These are phyloP conservation scores for Aspergillus sp. DNA, from an alignment of 2,329 filamentous ascomycete species.

Conservation along the genomic window DNA sequence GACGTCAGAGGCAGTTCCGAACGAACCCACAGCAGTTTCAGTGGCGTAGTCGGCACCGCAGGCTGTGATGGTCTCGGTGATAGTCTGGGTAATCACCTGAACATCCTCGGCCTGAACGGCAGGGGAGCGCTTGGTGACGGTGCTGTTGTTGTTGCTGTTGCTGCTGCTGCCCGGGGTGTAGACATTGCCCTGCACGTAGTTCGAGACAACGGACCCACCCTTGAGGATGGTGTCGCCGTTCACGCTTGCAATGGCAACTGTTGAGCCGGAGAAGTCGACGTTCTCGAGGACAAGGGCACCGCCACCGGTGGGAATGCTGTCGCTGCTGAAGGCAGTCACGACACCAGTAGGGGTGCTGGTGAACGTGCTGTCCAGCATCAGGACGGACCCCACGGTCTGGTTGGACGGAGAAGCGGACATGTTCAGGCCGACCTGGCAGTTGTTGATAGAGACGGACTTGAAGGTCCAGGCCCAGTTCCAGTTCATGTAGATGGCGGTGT, in stretches of 20 bases:
- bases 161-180: slow-evolving; percentile 52
- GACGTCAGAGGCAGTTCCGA: neutral
- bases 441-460: slow-evolving; percentile 73
- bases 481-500: slow-evolving; percentile 84
- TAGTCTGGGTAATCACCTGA: slow-evolving; percentile 29
- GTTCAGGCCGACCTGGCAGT: slow-evolving; percentile 74
- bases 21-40: slow-evolving; percentile 1
- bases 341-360: slow-evolving; percentile 75
- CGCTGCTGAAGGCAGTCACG: slow-evolving; percentile 69
- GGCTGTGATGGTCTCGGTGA: slow-evolving; percentile 29
- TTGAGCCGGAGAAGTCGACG: slow-evolving; percentile 75
- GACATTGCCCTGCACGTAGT: slow-evolving; percentile 78
- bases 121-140: slow-evolving; percentile 28
- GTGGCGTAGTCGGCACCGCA: slow-evolving; percentile 21
- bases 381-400: slow-evolving; percentile 81
- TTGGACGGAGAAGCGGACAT: slow-evolving; percentile 67
- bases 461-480: slow-evolving; percentile 91
- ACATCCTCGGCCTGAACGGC: slow-evolving; percentile 19
- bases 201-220: slow-evolving; percentile 68
- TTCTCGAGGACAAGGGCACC: slow-evolving; percentile 86
- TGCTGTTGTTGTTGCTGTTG: neutral
- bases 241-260: slow-evolving; percentile 64
- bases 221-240: slow-evolving; percentile 64
- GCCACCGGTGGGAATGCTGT: slow-evolving; percentile 67
- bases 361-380: slow-evolving; percentile 80